Base-by-base conservation (phyloP, 768 basidiomycete species). In the Tylopilus subfusipes region DNA sequence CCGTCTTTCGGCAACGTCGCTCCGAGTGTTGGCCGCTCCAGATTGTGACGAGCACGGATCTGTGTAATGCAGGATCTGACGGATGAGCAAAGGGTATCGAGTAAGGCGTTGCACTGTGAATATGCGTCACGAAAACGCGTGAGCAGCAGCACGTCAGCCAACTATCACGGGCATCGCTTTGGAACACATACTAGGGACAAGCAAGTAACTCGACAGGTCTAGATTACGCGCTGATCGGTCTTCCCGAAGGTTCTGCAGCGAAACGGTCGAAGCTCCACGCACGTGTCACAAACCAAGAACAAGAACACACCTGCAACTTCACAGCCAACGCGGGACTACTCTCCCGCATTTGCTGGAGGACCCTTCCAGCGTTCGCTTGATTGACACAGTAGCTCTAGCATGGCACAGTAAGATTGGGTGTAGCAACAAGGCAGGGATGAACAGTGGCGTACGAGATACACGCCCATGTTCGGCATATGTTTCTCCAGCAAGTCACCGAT, bases 51-150 rank as follows among this genome's bases (percentile, higher is more conserved):
- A 14, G 38, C 6, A 34, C 1, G 75, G 56, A 24, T 87, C 84
- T 2, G 93, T 94, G 66, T 94, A 90, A 21, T 85, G 80, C 24
- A 92, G 68, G 58, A 97, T 90, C 72, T 92, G 90, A 50, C 85
- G 84, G 59, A 98, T 85, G 30, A 98, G 78, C 0, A 99, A 76
- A 0, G 96, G 96, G 66, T 98, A 99, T 53, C 93, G 80, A 0
- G 96, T 97, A 52, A 98, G 85, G 10, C 96, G 85, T 83, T 97
- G 93, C 93, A 95, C 91, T 93, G 56, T 27, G 46, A 44, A 56
- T 19, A 39, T 16, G 31, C 2, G 8, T 30, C 14, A 33, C 10
- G 10, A 29, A 29, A 18, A n/a, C 22, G 38, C 19, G 30, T 39
- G 31, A 38, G 16, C n/a, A 27, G 7, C 9, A 16, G 25, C 2